Percentiles rank a stretch among this genome's conserved stretches.
phyloP scores from a whole-genome alignment of 1,139 yeast genomes.

The Yamadazyma diddensiae region DNA sequence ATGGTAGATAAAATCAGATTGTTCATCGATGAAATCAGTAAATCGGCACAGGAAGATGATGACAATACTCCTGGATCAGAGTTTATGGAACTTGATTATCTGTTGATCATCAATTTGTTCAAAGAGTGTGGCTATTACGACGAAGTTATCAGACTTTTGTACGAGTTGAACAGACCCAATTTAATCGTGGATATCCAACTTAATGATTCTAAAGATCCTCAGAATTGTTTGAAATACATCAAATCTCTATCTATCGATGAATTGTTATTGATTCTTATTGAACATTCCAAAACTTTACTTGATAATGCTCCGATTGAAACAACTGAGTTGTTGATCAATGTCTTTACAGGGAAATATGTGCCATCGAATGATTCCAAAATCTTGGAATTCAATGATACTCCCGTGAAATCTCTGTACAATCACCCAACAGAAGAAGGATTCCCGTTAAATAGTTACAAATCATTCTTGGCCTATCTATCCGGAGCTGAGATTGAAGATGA shows the following conservation, averaged over 20 bases:
- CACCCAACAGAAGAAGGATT: constrained; percentile 1
- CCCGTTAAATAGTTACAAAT: constrained; percentile 62
- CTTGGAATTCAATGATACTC: constrained; percentile 4
- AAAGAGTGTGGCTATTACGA: constrained; percentile 71
- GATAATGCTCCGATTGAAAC: constrained; percentile 76
- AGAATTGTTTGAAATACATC: constrained; percentile 63
- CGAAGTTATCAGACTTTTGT: constrained; percentile 71
- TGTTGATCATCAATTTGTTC: constrained; percentile 67
- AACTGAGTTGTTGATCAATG: constrained; percentile 75
- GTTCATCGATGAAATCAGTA: constrained; percentile 46
- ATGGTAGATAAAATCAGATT: constrained; percentile 53
- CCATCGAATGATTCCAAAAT: constrained; percentile 30
- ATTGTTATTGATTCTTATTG: constrained; percentile 64
- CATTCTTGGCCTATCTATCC: constrained; percentile 66
- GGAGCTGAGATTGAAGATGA: constrained; percentile 18
- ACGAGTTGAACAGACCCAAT: constrained; percentile 69
- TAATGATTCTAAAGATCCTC: constrained; percentile 62
- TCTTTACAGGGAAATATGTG: constrained; percentile 80
- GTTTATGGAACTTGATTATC: constrained; percentile 57
- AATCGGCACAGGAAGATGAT: constrained; percentile 1
- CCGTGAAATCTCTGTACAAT: background rate
- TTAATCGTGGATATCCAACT: constrained; percentile 76
- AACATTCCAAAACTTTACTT: constrained; percentile 63
- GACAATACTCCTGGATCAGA: constrained; percentile 7
- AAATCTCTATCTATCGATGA: constrained; percentile 76